phyloP scores from a whole-genome alignment of 78 protist genomes.

The Dictyostelium intermedium region DNA sequence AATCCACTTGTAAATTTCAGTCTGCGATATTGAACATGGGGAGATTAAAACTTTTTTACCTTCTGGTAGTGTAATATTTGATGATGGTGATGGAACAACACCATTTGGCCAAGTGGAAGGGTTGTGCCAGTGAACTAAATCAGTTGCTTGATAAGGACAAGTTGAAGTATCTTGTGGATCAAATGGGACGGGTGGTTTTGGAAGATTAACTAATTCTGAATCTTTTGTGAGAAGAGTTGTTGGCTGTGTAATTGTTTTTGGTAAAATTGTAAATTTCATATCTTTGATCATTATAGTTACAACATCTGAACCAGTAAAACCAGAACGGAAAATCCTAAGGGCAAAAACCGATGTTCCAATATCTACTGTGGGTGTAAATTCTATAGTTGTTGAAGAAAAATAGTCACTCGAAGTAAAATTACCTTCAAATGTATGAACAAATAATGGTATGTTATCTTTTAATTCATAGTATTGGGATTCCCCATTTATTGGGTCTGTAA shows the following conservation, averaged over 20 bases:
- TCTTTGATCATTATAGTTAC: background rate
- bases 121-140: constrained; percentile 67
- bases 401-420: background rate
- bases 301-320: background rate
- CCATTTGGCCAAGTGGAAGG: constrained; percentile 79
- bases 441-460: background rate
- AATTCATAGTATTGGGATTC: background rate
- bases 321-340: background rate
- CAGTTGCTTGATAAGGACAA: constrained; percentile 39
- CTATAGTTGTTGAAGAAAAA: background rate
- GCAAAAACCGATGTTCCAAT: constrained; percentile 28
- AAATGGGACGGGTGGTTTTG: background rate
- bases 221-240: background rate
- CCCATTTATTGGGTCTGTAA: constrained; percentile 23
- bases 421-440: background rate
- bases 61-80: constrained; percentile 45
- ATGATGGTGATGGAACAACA: constrained; percentile 37
- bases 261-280: constrained; percentile 17
- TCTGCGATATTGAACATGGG: constrained; percentile 30
- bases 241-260: constrained; percentile 1
- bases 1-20: constrained; percentile 15
- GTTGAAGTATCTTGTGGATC: background rate
- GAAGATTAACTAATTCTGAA: constrained; percentile 14
- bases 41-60: constrained; percentile 59
- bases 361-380: constrained; percentile 19